Percentiles rank a stretch among this genome's conserved stretches.
Conservation (phyloP, 768 basidiomycete genomes). For the Exidia glandulosa region DNA sequence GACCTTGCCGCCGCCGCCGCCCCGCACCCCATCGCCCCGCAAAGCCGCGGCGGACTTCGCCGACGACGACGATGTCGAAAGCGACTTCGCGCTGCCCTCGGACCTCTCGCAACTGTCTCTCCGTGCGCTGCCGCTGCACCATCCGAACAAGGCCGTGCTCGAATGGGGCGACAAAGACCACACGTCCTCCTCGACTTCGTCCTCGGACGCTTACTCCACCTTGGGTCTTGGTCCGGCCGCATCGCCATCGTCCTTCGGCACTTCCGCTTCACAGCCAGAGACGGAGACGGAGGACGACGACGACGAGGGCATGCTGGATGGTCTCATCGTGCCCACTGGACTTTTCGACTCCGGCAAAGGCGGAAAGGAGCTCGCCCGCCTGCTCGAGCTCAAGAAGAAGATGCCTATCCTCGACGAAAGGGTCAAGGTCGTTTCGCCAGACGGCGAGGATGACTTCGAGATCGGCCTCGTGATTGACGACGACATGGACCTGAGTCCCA, state of each 20-base stretch:
- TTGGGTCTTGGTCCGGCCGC: slow-evolving; percentile 58
- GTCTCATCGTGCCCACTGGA: slow-evolving; percentile 63
- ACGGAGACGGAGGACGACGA: slow-evolving; percentile 66
- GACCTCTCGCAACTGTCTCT: slow-evolving; percentile 76
- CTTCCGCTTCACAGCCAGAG: slow-evolving; percentile 56
- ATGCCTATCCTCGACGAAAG: slow-evolving; percentile 42
- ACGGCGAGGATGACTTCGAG: slow-evolving; percentile 77
- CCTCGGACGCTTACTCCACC: slow-evolving; percentile 77
- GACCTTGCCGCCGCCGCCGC: slow-evolving; percentile 19
- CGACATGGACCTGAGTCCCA: slow-evolving; percentile 73
- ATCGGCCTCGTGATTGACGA: slow-evolving; percentile 75
- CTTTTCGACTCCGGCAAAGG: slow-evolving; percentile 66
- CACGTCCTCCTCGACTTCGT: slow-evolving; percentile 64
- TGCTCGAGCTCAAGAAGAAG: slow-evolving; percentile 45
- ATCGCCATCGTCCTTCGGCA: slow-evolving; percentile 61
- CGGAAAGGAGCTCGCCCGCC: slow-evolving; percentile 35
- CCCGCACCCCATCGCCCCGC: slow-evolving; percentile 15
- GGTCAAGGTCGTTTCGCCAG: slow-evolving; percentile 42
- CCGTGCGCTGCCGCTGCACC: slow-evolving; percentile 61
- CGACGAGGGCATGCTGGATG: slow-evolving; percentile 53
- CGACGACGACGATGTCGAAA: slow-evolving; percentile 71
- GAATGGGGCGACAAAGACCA: slow-evolving; percentile 83
- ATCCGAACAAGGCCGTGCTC: slow-evolving; percentile 73
- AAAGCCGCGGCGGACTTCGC: slow-evolving; percentile 30
- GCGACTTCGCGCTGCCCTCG: slow-evolving; percentile 68